Percentiles rank a stretch among this genome's conserved stretches.
Evolutionary conservation across 495 filamentous ascomycete genomes (phyloP).

Genomic region (Neurospora africana): DNA sequence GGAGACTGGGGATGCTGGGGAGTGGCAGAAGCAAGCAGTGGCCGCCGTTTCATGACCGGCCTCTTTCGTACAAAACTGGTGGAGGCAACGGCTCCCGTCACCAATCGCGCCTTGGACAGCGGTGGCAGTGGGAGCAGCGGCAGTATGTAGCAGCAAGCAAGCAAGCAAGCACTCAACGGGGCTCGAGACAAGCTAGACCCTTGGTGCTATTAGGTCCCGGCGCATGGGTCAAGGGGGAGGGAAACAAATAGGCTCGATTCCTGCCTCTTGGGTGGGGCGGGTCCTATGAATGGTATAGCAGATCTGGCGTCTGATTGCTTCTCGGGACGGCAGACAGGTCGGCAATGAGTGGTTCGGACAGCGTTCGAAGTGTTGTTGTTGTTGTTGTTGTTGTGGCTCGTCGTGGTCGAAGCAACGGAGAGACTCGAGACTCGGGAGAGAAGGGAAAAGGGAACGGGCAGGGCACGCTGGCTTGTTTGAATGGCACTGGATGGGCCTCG

Average conservation of each 20-base stretch:
- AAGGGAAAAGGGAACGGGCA: background rate
- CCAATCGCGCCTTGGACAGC: slow-evolving; percentile 13
- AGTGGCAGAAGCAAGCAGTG: slow-evolving; percentile 9
- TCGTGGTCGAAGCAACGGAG: background rate
- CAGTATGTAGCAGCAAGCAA: too few species aligned
- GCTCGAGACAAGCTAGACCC: background rate
- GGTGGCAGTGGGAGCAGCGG: background rate
- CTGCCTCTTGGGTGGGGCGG: background rate
- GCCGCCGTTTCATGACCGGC: slow-evolving; percentile 6
- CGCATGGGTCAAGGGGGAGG: slow-evolving; percentile 4
- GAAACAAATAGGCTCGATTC: background rate
- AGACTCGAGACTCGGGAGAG: background rate
- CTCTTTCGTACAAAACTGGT: slow-evolving; percentile 6
- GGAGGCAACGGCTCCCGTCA: slow-evolving; percentile 9
- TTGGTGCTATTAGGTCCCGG: background rate
- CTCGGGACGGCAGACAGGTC: background rate
- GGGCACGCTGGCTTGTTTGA: background rate
- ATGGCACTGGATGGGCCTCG: background rate
- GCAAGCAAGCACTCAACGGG: background rate
- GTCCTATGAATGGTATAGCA: background rate
- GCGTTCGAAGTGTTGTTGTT: background rate
- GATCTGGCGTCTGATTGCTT: background rate
- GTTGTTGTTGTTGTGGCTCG: background rate
- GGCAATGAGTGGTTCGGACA: background rate
- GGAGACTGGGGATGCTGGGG: background rate